Evolutionary conservation across 495 filamentous ascomycete species (phyloP), one percentile per base, ranked within the genome.

Genomic region (Tuber magnatum): DNA sequence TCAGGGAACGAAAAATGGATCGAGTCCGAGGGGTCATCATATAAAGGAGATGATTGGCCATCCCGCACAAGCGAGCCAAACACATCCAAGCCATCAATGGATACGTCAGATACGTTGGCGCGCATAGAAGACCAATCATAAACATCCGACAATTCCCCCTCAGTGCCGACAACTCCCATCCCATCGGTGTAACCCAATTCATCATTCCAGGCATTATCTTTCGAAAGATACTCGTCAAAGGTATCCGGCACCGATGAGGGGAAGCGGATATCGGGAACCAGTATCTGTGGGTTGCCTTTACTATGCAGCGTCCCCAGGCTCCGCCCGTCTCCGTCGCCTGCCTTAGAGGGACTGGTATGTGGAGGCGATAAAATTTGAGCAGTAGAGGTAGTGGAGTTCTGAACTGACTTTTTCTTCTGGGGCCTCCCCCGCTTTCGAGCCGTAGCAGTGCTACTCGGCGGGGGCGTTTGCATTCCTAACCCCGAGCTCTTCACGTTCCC

Each of bases 381-480:
- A 65, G 28, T 81, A 20, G 73, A 68, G 71, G 70, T 71, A 40
- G 69, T 41, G 41, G 78, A 71, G 41, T 71, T 61, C 65, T 32
- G 79, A 74, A 72, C 75, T 44, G 40, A 75, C 35, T 71, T 65
- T 28, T 73, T 80, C 56, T 80, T 80, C 32, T 78, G 76, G 20
- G 79, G 79, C 41, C 79, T 80, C 48, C 80, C 80, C 72, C 80
- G 70, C 71, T 80, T 79, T 70, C 79, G 73, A 28, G 73, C 77
- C 56, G 76, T 82, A 65, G 80, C 44, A 65, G 80, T 76, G 48
- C 81, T 80, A 22, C 81, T 82, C 16, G 81, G 80, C 20, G 81
- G 81, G 46, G 81, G 81, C 39, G 81, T 82, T 76, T 82, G 81
- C 81, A 82, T 82, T 20, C 81, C 81, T 39, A 75, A 82, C n/a